Evolutionary conservation across 352 stramenopile species (phyloP).

Genomic region (Phytophthora megakarya): DNA sequence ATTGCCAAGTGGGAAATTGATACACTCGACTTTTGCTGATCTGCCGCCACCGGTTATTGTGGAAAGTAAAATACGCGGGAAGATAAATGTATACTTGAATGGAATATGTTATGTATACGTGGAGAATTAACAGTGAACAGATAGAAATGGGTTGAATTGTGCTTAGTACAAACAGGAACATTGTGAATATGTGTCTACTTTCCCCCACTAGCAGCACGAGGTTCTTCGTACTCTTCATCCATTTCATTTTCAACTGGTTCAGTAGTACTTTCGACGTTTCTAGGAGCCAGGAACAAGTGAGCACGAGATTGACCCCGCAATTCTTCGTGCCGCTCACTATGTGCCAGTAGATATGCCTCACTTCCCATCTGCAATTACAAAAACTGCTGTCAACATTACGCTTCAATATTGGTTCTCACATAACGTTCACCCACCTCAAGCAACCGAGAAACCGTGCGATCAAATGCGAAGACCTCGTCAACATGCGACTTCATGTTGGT

Average conservation of each 20-base stretch:
- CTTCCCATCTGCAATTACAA: slow-evolving; percentile 58
- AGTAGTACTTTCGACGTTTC: slow-evolving; percentile 13
- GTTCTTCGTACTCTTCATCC: slow-evolving; percentile 30
- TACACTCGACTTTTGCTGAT: background rate
- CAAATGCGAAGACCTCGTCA: slow-evolving; percentile 86
- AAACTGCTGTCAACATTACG: background rate
- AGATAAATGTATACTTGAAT: background rate
- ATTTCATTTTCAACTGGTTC: slow-evolving; percentile 22
- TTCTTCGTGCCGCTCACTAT: slow-evolving; percentile 43
- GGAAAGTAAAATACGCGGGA: slow-evolving; percentile 6
- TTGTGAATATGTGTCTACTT: slow-evolving; percentile 30
- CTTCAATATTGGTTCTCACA: background rate
- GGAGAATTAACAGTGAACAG: too few species aligned
- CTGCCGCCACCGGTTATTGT: slow-evolving; percentile 16
- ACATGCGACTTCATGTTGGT: slow-evolving; percentile 59
- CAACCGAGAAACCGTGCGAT: slow-evolving; percentile 87
- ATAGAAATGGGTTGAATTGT: too few species aligned
- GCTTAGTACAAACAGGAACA: too few species aligned
- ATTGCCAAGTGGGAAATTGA: slow-evolving; percentile 7
- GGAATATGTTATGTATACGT: too few species aligned
- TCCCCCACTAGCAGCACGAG: slow-evolving; percentile 22
- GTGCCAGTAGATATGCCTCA: slow-evolving; percentile 68
- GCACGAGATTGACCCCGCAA: slow-evolving; percentile 19
- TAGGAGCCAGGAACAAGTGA: slow-evolving; percentile 33
- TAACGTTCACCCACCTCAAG: slow-evolving; percentile 56